Base-by-base conservation (phyloP, 2,329 filamentous ascomycete genomes). In the Apiospora malaysiana region DNA sequence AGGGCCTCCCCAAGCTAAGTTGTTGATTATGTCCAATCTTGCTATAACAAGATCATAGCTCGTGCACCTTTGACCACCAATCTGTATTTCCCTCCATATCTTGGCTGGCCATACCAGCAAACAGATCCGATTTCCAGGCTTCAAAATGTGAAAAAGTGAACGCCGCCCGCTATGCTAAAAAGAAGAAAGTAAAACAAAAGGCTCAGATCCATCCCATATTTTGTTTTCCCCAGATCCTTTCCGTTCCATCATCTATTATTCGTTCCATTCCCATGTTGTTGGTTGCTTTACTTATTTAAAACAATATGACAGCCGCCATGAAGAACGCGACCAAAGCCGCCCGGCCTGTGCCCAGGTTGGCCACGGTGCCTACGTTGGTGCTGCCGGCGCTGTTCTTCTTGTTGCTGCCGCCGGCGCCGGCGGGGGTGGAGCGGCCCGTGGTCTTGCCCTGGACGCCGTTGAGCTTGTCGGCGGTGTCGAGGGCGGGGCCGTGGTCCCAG, bases 401-500 rank as follows among this genome's bases (percentile, higher is more conserved):
- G 69, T 70, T 75, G 43, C 76, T 75, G 56, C 32, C 47, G n/a
- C 68, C 23, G 7, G 68, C 66, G 72, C 72, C 21, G 71, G 68
- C 59, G 65, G 56, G 59, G 40, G 75, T 45, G 75, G 75, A 42
- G 18, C 84, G 80, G 10, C 84, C 84, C 2, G 77, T 78, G 16
- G 82, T 75, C 42, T 67, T 43, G 47, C 79, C 76, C 8, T 77
- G 81, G 70, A 90, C 81, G 10, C 82, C 84, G 79, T 95, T 95
- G 77, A 94, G 80, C 65, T 76, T 81, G 81, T 96, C 93, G 2
- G 92, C 91, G 0, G 91, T 90, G 8, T 85, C 84, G 70, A 96
- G 89, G 43, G 92, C 88, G 0, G 91, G 89, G 0, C 91, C 93
- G 71, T 90, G 85, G 79, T 93, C 91, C 80, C 91, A 94, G 80